phyloP scores from a whole-genome alignment of 202 grass and related monocot genomes.

The Tripidium arundinaceum region DNA sequence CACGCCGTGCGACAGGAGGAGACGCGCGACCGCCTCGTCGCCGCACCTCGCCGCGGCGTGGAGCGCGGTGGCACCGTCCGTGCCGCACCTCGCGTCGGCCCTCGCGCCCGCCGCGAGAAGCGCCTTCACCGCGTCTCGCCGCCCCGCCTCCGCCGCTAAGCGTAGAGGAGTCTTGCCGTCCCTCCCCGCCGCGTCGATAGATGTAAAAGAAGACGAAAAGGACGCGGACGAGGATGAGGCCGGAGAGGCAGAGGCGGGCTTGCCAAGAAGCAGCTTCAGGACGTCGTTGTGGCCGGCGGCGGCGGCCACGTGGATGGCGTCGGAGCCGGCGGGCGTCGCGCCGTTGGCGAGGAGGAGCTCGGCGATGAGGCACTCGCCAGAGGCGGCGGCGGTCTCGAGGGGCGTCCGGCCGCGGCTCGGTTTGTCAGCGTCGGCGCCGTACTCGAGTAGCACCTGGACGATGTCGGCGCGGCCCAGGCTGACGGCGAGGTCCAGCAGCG shows the following conservation, averaged over 20 bases:
- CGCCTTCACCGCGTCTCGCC: constrained; percentile 35
- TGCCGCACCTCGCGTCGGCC: constrained; percentile 37
- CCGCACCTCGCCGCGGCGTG: constrained; percentile 49
- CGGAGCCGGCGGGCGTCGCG: constrained; percentile 39
- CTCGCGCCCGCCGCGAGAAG: constrained; percentile 45
- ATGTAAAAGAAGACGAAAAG: constrained; percentile 18
- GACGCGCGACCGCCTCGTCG: constrained; percentile 34
- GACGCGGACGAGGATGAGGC: constrained; percentile 13
- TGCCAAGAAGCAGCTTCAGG: constrained; percentile 51
- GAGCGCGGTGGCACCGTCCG: constrained; percentile 40
- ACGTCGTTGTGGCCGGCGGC: constrained; percentile 44
- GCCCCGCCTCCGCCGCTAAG: constrained; percentile 35
- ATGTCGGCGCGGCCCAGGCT: constrained; percentile 53
- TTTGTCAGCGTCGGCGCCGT: constrained; percentile 57
- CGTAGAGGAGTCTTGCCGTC: constrained; percentile 54
- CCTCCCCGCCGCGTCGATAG: constrained; percentile 42
- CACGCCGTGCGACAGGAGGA: constrained; percentile 35
- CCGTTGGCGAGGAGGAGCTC: constrained; percentile 64
- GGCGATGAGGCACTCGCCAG: constrained; percentile 52
- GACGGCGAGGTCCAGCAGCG: constrained; percentile 57
- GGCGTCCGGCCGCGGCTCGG: constrained; percentile 44
- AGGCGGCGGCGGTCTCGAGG: constrained; percentile 46
- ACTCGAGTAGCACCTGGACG: constrained; percentile 80
- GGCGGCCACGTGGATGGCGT: constrained; percentile 53
- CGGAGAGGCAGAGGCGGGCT: constrained; percentile 20